Percentiles rank a stretch among this genome's conserved stretches.
Conservation (phyloP, 2,329 filamentous ascomycete species). For the Aspergillus piperis region DNA sequence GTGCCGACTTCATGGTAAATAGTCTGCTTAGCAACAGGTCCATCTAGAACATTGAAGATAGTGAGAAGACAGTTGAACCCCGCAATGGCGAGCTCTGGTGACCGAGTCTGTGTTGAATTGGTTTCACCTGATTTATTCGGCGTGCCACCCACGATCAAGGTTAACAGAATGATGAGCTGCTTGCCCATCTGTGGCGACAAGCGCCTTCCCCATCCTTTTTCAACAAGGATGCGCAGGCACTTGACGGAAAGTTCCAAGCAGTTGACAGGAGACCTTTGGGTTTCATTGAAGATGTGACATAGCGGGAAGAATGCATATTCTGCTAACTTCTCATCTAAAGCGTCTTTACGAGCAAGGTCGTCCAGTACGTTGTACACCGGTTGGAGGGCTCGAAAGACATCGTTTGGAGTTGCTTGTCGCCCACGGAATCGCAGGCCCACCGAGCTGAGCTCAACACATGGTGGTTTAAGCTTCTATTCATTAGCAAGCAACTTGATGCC, state of each 20-base stretch:
- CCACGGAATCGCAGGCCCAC: conserved; percentile 54
- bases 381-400: conserved; percentile 53
- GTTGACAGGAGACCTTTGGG: conserved; percentile 69
- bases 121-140: conserved; percentile 53
- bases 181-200: conserved; percentile 73
- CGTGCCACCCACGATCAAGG: conserved; percentile 74
- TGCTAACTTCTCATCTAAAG: conserved; percentile 76
- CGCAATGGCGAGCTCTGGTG: conserved; percentile 74
- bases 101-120: conserved; percentile 35
- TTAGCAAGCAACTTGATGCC: conserved; percentile 22
- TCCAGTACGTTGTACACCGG: conserved; percentile 43
- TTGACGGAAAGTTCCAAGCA: conserved; percentile 72
- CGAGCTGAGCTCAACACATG: conserved; percentile 61
- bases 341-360: conserved; percentile 42
- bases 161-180: conserved; percentile 82
- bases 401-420: conserved; percentile 45
- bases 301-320: conserved; percentile 96
- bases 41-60: conserved; percentile 63
- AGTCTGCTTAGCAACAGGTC: conserved; percentile 45
- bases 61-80: conserved; percentile 69
- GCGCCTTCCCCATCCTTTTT: conserved; percentile 74
- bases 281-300: conserved; percentile 78
- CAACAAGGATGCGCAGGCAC: conserved; percentile 72
- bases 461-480: conserved; percentile 54
- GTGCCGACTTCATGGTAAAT: conserved; percentile 57